Percentiles rank a stretch among this genome's conserved stretches.
Conservation (phyloP, 352 stramenopile genomes). For the Globisporangium paddicum region DNA sequence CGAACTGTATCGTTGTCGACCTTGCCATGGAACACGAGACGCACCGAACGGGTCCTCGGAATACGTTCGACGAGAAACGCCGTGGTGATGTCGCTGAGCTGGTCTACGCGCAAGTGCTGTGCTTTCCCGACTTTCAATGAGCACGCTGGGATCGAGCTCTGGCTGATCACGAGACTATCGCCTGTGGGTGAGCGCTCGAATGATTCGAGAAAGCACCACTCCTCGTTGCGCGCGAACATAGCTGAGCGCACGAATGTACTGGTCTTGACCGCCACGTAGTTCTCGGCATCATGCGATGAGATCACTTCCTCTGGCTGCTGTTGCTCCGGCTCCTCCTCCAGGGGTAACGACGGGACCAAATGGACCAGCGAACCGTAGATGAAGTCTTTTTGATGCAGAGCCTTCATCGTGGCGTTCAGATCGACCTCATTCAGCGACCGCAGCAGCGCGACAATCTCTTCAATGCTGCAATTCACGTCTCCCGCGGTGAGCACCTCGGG, state of each 20-base stretch:
- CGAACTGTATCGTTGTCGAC: conserved; percentile 4
- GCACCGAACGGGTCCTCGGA: conserved; percentile 10
- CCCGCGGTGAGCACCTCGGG: conserved; percentile 1
- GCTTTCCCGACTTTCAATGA: conserved; percentile 31
- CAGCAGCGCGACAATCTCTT: conserved; percentile 8
- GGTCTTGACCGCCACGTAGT: conserved; percentile 38
- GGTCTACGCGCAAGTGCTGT: conserved; percentile 26
- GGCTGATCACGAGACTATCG: conserved; percentile 24
- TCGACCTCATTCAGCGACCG: neutral
- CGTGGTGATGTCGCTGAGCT: conserved; percentile 31
- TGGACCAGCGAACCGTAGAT: neutral
- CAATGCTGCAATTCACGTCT: conserved; percentile 11
- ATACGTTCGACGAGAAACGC: conserved; percentile 27
- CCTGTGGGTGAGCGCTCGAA: conserved; percentile 16
- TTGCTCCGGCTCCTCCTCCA: neutral
- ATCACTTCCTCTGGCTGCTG: neutral
- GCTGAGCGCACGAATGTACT: conserved; percentile 32
- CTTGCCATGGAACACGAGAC: conserved; percentile 34
- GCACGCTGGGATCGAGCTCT: conserved; percentile 22
- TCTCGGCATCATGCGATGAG: conserved; percentile 4
- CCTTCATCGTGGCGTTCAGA: conserved; percentile 11
- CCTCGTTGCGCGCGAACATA: conserved; percentile 31
- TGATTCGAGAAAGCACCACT: conserved; percentile 49
- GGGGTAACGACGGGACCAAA: neutral
- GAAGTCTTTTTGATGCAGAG: neutral